Percentiles rank a stretch among this genome's conserved stretches.
These are phyloP conservation scores for Caryopteris hybrid DNA, from an alignment of 305 asterid genomes.

Conservation along the genomic window DNA sequence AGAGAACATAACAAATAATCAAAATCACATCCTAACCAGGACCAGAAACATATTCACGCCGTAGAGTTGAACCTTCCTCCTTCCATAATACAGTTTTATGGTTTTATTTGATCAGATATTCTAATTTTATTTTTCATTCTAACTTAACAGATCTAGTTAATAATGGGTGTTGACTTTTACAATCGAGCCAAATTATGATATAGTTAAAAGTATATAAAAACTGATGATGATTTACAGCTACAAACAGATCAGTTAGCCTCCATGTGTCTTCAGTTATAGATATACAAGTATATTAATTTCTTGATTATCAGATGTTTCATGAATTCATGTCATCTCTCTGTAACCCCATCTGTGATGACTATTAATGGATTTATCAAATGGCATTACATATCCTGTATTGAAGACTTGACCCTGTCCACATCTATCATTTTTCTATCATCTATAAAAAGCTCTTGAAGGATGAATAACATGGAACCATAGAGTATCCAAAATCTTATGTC, in stretches of 20 bases:
- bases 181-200: background rate
- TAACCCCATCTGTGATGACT: background rate
- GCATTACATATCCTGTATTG: background rate
- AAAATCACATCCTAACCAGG: background rate
- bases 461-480: background rate
- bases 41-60: background rate
- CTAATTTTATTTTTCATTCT: background rate
- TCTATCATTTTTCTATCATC: background rate
- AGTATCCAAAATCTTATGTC: background rate
- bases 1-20: background rate
- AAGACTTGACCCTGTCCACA: background rate
- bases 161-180: background rate
- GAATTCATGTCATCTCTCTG: background rate
- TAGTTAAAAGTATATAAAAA: background rate
- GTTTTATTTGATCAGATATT: background rate
- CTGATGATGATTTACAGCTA: background rate
- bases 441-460: background rate
- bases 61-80: background rate
- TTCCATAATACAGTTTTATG: background rate
- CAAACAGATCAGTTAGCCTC: background rate
- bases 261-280: background rate
- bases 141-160: background rate
- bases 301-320: background rate
- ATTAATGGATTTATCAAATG: background rate
- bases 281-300: background rate